A percentile compares a stretch with the other conserved stretches of the same genome.
Evolutionary conservation across 768 basidiomycete genomes (phyloP).

Genomic region (Cubamyces lactineus): DNA sequence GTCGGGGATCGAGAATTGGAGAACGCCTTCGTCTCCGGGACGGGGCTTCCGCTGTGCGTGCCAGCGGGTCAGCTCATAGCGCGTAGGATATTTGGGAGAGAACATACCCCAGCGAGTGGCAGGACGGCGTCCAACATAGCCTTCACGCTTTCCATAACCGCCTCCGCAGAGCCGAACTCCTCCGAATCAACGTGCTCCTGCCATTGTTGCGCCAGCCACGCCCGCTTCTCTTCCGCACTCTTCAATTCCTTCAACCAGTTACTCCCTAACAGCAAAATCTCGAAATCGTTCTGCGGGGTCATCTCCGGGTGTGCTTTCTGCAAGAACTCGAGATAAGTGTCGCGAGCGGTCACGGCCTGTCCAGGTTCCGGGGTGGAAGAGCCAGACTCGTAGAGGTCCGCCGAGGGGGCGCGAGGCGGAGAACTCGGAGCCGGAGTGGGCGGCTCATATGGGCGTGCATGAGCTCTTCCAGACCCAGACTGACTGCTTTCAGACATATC

Average conservation of each 20-base stretch:
- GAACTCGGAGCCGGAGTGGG: neutral
- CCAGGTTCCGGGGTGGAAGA: neutral
- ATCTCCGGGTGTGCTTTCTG: neutral
- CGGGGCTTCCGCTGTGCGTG: neutral
- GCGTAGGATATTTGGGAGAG: neutral
- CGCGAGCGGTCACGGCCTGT: neutral
- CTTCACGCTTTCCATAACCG: neutral
- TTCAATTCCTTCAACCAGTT: neutral
- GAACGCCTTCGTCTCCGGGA: neutral
- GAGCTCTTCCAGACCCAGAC: neutral
- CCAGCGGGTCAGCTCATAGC: neutral
- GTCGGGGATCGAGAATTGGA: neutral
- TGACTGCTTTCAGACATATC: neutral
- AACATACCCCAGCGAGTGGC: neutral
- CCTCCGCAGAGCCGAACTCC: neutral
- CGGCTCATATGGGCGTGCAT: neutral
- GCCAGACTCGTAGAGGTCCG: neutral
- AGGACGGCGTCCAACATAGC: neutral
- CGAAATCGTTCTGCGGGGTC: neutral
- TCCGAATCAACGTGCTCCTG: neutral
- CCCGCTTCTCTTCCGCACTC: neutral
- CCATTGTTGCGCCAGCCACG: neutral
- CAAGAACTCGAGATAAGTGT: neutral
- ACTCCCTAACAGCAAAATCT: neutral
- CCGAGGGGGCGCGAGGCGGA: neutral